These are phyloP conservation scores for Aureobasidium sp. DNA, from an alignment of 2,329 filamentous ascomycete genomes.

Conservation along the genomic window DNA sequence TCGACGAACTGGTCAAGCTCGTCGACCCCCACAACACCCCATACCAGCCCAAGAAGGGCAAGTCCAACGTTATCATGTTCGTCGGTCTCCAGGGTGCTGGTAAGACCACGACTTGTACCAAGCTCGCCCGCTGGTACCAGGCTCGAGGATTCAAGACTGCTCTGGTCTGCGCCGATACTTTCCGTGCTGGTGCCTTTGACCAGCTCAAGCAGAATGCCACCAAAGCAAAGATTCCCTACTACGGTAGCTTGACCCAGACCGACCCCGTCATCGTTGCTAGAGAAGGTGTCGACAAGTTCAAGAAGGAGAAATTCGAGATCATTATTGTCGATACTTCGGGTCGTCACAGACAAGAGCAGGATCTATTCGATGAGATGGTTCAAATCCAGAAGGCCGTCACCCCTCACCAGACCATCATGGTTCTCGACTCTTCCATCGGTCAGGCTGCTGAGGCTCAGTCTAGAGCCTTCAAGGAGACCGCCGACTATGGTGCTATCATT, in stretches of 20 bases:
- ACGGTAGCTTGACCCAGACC: constrained; percentile 90
- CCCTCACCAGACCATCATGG: constrained; percentile 97
- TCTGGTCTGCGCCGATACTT: constrained; percentile 94
- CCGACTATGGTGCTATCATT: constrained; percentile 96
- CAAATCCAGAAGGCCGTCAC: constrained; percentile 87
- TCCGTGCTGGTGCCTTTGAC: constrained; percentile 96
- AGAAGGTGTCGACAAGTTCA: constrained; percentile 98
- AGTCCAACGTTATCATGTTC: constrained; percentile 98
- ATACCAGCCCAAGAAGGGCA: constrained; percentile 95
- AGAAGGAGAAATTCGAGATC: constrained; percentile 95
- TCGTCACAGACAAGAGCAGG: constrained; percentile 87
- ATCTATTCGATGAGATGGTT: constrained; percentile 94
- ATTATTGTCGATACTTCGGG: constrained; percentile 98
- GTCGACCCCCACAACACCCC: constrained; percentile 93
- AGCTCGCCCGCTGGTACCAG: constrained; percentile 90
- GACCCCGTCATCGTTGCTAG: constrained; percentile 87
- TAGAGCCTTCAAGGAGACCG: constrained; percentile 93
- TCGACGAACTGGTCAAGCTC: constrained; percentile 90
- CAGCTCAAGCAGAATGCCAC: constrained; percentile 98
- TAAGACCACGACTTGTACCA: constrained; percentile 98
- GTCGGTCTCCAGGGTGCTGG: constrained; percentile 95
- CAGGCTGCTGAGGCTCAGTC: constrained; percentile 93
- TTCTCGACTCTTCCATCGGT: constrained; percentile 91
- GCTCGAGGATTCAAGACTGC: constrained; percentile 87
- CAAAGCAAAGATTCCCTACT: constrained; percentile 98